Percentiles rank a stretch among this genome's conserved stretches.
Conservation (phyloP, 1,139 yeast species). For the Pichia sp. region DNA sequence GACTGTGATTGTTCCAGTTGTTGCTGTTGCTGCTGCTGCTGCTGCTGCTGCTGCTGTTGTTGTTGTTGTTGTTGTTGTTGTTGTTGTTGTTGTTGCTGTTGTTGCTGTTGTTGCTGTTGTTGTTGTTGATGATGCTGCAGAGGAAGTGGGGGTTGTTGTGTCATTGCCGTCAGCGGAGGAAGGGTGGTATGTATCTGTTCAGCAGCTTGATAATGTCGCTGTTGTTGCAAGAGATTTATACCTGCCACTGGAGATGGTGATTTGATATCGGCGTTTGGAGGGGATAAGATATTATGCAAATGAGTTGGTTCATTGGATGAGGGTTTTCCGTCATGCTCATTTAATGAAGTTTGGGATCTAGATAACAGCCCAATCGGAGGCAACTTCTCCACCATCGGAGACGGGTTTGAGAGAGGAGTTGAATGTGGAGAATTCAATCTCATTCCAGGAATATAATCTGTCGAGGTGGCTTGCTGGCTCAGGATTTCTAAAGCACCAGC, state of each 20-base stretch:
- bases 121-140: constrained; percentile 8
- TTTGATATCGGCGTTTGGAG: constrained; percentile 1
- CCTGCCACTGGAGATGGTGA: neutral
- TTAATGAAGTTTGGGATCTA: constrained; percentile 18
- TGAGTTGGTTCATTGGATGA: constrained; percentile 15
- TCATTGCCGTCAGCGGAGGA: constrained; percentile 13
- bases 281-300: constrained; percentile 19
- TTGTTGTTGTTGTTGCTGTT: constrained; percentile 13
- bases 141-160: neutral
- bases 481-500: constrained; percentile 61
- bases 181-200: constrained; percentile 3
- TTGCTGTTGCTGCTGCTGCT: neutral
- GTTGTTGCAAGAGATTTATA: neutral
- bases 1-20: constrained; percentile 1
- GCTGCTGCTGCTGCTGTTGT: constrained; percentile 19
- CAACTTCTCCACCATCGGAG: constrained; percentile 16
- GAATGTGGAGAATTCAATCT: constrained; percentile 24
- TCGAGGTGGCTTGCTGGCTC: constrained; percentile 28
- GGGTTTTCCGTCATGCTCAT: neutral
- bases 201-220: neutral
- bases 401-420: constrained; percentile 11
- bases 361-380: constrained; percentile 27
- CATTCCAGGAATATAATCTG: constrained; percentile 31
- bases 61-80: constrained; percentile 13
- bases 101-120: constrained; percentile 13